These are phyloP conservation scores for Candida sithepensis DNA, from an alignment of 805 yeast species.

Conservation along the genomic window DNA sequence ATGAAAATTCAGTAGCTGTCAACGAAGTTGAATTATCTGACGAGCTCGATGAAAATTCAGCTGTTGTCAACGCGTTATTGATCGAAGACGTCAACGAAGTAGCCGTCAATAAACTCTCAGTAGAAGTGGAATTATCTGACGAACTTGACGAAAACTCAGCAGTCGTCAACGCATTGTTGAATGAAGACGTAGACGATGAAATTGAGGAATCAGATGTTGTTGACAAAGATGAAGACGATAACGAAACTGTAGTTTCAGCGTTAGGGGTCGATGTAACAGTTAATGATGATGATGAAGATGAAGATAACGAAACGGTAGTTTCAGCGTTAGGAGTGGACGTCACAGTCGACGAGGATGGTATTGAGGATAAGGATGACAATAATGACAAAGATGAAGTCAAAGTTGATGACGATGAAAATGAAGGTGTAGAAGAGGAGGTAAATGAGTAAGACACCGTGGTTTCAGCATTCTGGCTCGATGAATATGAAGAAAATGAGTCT, in stretches of 20 bases:
- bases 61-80: too few relatives aligned
- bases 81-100: too few relatives aligned
- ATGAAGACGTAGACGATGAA: background rate
- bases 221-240: background rate
- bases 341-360: background rate
- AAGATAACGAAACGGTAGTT: background rate
- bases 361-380: background rate
- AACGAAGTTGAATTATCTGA: too few relatives aligned
- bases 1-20: background rate
- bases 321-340: background rate
- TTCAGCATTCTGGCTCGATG: too few relatives aligned
- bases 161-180: background rate
- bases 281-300: background rate
- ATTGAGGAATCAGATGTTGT: background rate
- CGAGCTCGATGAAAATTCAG: too few relatives aligned
- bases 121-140: background rate
- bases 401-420: background rate
- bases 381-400: too few relatives aligned
- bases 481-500: too few relatives aligned
- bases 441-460: too few relatives aligned
- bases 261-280: background rate
- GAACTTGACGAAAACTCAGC: conserved; percentile 1
- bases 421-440: too few relatives aligned
- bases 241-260: conserved; percentile 8
- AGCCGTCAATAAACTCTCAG: background rate